Percentiles rank a stretch among this genome's conserved stretches.
Evolutionary conservation across 2,329 filamentous ascomycete genomes (phyloP).

Genomic region (Calonectria hongkongensis): DNA sequence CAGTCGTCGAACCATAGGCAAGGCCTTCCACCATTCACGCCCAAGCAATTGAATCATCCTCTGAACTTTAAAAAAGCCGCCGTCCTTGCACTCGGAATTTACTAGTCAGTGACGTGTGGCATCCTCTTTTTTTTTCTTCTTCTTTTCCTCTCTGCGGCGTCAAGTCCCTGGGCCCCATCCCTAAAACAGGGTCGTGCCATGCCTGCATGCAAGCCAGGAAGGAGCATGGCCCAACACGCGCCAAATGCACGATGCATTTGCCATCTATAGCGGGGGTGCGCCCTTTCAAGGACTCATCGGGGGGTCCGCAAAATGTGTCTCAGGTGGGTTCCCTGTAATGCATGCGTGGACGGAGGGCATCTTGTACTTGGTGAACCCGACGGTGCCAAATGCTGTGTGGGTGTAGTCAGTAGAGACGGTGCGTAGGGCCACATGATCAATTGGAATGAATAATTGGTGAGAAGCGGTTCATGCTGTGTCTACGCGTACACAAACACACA

Average conservation of each 20-base stretch:
- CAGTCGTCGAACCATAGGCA: conserved; percentile 9
- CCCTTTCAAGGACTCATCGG: conserved; percentile 3
- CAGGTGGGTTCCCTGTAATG: conserved; percentile 20
- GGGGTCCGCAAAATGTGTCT: conserved; percentile 24
- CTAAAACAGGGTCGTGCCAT: conserved; percentile 48
- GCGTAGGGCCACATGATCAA: neutral
- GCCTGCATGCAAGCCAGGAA: conserved; percentile 44
- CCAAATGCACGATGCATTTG: conserved; percentile 10
- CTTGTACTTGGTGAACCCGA: neutral
- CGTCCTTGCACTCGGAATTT: conserved; percentile 21
- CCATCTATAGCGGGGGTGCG: conserved; percentile 15
- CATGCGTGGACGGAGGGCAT: conserved; percentile 16
- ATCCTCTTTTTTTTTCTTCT: neutral
- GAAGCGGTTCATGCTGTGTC: neutral
- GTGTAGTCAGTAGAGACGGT: neutral
- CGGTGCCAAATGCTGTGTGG: neutral
- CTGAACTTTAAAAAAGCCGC: conserved; percentile 23
- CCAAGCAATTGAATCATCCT: conserved; percentile 11
- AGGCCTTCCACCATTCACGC: conserved; percentile 16
- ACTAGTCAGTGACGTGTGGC: conserved; percentile 8
- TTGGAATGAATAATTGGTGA: neutral
- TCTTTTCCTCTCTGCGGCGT: conserved; percentile 12
- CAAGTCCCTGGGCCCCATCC: conserved; percentile 3
- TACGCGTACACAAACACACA: neutral
- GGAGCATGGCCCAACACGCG: conserved; percentile 29